These are phyloP conservation scores for Pseudocercospora cruenta DNA, from an alignment of 2,329 filamentous ascomycete species.

Conservation along the genomic window DNA sequence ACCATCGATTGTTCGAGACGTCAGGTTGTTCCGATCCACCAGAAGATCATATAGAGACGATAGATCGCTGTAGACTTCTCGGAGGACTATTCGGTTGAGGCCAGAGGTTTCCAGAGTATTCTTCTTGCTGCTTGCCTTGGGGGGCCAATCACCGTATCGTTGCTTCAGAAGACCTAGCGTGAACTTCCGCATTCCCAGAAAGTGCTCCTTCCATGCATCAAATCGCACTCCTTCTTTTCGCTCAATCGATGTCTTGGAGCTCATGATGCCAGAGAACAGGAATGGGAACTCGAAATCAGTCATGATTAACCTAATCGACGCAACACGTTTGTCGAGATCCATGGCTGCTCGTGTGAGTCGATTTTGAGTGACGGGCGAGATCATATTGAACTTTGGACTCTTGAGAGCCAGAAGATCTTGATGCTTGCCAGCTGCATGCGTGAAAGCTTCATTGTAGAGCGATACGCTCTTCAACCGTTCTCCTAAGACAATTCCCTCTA, in stretches of 20 bases:
- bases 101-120: slow-evolving; percentile 85
- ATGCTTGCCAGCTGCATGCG: slow-evolving; percentile 85
- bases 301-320: slow-evolving; percentile 72
- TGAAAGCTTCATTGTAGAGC: slow-evolving; percentile 88
- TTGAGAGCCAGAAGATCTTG: slow-evolving; percentile 71
- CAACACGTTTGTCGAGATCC: slow-evolving; percentile 74
- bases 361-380: slow-evolving; percentile 72
- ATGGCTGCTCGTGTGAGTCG: slow-evolving; percentile 81
- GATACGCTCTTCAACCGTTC: slow-evolving; percentile 81
- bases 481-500: slow-evolving; percentile 86
- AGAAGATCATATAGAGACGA: slow-evolving; percentile 85
- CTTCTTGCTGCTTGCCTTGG: slow-evolving; percentile 89
- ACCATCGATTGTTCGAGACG: slow-evolving; percentile 76
- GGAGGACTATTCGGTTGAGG: slow-evolving; percentile 80
- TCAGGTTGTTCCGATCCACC: slow-evolving; percentile 77
- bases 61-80: slow-evolving; percentile 82
- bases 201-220: slow-evolving; percentile 79
- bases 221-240: slow-evolving; percentile 76
- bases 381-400: slow-evolving; percentile 69
- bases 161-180: slow-evolving; percentile 70
- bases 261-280: slow-evolving; percentile 84
- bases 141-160: slow-evolving; percentile 79
- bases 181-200: slow-evolving; percentile 74
- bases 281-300: slow-evolving; percentile 89
- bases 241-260: slow-evolving; percentile 76